A percentile compares a stretch with the other conserved stretches of the same genome.
Conservation (phyloP, 805 yeast genomes). For the Blastobotrys chiropterorum region DNA sequence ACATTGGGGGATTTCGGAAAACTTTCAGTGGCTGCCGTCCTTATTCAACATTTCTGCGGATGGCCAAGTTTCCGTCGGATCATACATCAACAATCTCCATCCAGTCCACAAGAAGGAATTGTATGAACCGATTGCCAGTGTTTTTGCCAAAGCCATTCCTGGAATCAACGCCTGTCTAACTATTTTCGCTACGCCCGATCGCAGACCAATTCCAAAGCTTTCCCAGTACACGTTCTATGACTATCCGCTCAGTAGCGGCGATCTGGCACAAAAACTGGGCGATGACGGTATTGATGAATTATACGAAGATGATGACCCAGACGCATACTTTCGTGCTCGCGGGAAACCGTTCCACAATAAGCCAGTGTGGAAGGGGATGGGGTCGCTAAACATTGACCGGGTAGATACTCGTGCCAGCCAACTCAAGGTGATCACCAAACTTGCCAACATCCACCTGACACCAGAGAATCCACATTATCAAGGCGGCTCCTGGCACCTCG, state of each 20-base stretch:
- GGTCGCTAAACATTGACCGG: neutral
- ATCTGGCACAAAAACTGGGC: neutral
- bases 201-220: neutral
- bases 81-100: slow-evolving; percentile 40
- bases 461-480: slow-evolving; percentile 29
- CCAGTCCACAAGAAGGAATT: slow-evolving; percentile 27
- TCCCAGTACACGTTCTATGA: neutral
- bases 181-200: neutral
- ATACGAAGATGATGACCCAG: neutral
- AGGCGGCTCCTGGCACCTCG: slow-evolving; percentile 42
- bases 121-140: slow-evolving; percentile 28
- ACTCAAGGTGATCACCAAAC: slow-evolving; percentile 35
- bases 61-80: slow-evolving; percentile 23
- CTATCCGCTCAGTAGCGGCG: neutral
- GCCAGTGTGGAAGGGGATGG: neutral
- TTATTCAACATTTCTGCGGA: slow-evolving; percentile 14
- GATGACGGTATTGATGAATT: neutral
- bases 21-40: slow-evolving; percentile 36
- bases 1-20: neutral
- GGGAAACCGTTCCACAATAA: neutral
- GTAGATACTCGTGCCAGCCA: slow-evolving; percentile 1
- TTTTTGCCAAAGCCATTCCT: slow-evolving; percentile 31
- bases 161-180: slow-evolving; percentile 16
- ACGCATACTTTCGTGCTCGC: neutral
- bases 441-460: slow-evolving; percentile 36